A percentile compares a stretch with the other conserved stretches of the same genome.
These are phyloP conservation scores for Arxiozyma bovina DNA, from an alignment of 1,139 yeast species.

Conservation along the genomic window DNA sequence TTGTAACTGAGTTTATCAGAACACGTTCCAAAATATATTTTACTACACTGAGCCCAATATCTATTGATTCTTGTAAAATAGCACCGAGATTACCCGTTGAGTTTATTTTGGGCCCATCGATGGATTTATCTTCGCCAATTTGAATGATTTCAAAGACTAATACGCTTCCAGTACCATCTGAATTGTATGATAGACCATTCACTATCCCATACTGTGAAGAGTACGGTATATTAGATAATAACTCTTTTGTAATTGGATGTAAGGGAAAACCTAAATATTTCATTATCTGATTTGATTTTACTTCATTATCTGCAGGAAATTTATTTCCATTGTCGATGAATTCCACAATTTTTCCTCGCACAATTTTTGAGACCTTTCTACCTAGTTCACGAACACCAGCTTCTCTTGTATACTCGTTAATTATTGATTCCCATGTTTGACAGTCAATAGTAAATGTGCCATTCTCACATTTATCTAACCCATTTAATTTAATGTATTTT, in stretches of 20 bases:
- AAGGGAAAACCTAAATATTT: conserved; percentile 44
- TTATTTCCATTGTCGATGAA: conserved; percentile 9
- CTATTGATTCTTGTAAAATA: conserved; percentile 92
- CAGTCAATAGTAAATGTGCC: conserved; percentile 50
- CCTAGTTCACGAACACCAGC: conserved; percentile 92
- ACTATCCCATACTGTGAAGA: conserved; percentile 56
- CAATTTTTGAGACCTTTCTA: conserved; percentile 77
- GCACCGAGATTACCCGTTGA: conserved; percentile 93
- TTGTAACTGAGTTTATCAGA: conserved; percentile 16
- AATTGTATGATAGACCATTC: conserved; percentile 83
- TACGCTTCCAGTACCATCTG: conserved; percentile 82
- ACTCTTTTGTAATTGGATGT: conserved; percentile 31
- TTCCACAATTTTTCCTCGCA: conserved; percentile 26
- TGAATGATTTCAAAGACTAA: conserved; percentile 74
- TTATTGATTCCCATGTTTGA: conserved; percentile 59
- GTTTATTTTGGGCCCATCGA: conserved; percentile 35
- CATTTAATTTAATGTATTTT: conserved; percentile 69
- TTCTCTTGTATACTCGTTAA: conserved; percentile 84
- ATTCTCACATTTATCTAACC: conserved; percentile 54
- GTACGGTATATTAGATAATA: conserved; percentile 15
- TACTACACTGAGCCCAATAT: conserved; percentile 69
- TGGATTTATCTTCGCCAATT: conserved; percentile 17
- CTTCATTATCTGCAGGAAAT: background rate
- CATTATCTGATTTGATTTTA: conserved; percentile 33
- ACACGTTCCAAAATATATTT: conserved; percentile 44